Percentiles rank a stretch among this genome's conserved stretches.
phyloP scores from a whole-genome alignment of 768 basidiomycete genomes.

The Chalciporus piperatus region DNA sequence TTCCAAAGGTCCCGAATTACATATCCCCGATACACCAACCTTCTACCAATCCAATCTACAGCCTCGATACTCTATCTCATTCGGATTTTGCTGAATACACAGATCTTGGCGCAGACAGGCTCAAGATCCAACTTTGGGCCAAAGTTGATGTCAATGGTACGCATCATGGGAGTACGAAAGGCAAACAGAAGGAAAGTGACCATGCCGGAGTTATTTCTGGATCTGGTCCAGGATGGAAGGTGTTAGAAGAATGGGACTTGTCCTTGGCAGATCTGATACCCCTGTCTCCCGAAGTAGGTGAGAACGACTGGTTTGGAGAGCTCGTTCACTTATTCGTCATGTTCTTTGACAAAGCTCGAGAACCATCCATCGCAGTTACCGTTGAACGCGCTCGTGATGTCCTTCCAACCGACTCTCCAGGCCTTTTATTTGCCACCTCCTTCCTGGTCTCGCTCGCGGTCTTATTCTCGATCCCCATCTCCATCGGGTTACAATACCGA shows the following conservation, averaged over 20 bases:
- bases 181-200: conserved; percentile 43
- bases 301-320: conserved; percentile 4
- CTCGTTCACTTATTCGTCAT: conserved; percentile 9
- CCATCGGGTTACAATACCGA: conserved; percentile 72
- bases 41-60: conserved; percentile 80
- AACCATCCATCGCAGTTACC: conserved; percentile 49
- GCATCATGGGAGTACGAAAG: conserved; percentile 31
- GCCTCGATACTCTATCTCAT: conserved; percentile 49
- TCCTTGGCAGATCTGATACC: conserved; percentile 55
- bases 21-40: conserved; percentile 77
- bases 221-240: conserved; percentile 52
- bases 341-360: conserved; percentile 31
- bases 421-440: conserved; percentile 55
- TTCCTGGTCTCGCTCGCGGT: conserved; percentile 24
- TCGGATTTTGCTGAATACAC: conserved; percentile 54
- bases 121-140: conserved; percentile 63
- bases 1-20: conserved; percentile 52
- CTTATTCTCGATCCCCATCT: conserved; percentile 45
- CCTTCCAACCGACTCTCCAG: conserved; percentile 58
- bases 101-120: conserved; percentile 47
- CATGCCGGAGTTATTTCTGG: conserved; percentile 3
- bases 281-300: conserved; percentile 60
- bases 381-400: conserved; percentile 70
- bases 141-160: conserved; percentile 30
- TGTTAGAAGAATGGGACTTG: conserved; percentile 68